Base-by-base conservation (phyloP, 2,329 filamentous ascomycete genomes). In the Cladosporium austrohemisphaericum region DNA sequence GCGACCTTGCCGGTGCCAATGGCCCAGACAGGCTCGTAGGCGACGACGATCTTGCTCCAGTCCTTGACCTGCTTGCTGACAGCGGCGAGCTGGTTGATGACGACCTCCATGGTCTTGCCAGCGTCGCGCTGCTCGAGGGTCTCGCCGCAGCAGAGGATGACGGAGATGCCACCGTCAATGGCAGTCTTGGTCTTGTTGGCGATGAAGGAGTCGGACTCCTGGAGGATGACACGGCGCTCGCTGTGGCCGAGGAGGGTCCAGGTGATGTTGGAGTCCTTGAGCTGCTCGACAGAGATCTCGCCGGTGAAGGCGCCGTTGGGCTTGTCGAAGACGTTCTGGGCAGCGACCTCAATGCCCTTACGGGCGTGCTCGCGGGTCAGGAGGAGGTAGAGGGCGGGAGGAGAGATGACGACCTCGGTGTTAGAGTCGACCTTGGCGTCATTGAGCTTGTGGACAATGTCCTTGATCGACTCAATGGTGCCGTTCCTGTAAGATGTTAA, bases 121-220 rank as follows among this genome's bases (percentile, higher is more conserved):
- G 80, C 79, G 78, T 96, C 91, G 60, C 92, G 85, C 77, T 95
- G 84, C 80, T 95, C 88, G 57, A 97, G 81, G 62, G 84, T 89
- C 83, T 98, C 93, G 64, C 93, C 93, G 70, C 89, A 93, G 84
- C 93, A 98, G 76, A 95, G 86, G 72, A 98, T 95, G 66, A 97
- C 93, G 60, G 82, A 79, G 58, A 98, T 69, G 55, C 90, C 92
- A 65, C 86, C 86, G 66, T 94, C 88, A 52, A 93, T 78, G 55
- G 93, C 90, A 64, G 83, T 84, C 82, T 95, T 95, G 71, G 90
- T 93, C 86, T 98, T 98, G 75, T 79, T 82, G 56, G 92, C 89
- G 59, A 97, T 83, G 62, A 93, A 84, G 65, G 78, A 61, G 72
- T 96, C 89, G 58, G 80, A 80, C 79, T 98, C 93, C 70, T 84